Conservation (phyloP, 2,329 filamentous ascomycete genomes). For the Scedosporium minutisporum region DNA sequence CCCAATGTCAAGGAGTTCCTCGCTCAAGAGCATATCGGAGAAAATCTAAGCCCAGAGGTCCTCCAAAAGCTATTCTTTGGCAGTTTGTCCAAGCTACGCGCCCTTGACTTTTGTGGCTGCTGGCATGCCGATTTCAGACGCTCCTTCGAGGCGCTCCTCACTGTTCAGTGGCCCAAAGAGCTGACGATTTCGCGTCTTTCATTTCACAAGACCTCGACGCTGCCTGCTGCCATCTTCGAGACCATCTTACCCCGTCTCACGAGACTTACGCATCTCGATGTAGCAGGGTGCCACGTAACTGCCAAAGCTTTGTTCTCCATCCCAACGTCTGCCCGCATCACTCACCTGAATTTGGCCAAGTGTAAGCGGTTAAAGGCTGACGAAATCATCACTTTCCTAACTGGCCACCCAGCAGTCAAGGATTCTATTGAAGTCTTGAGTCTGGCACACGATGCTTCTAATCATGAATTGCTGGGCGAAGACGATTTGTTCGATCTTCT, state of each 20-base stretch:
- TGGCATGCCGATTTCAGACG: conserved; percentile 58
- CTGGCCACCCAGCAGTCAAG: conserved; percentile 58
- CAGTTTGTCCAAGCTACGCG: conserved; percentile 48
- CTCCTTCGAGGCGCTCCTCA: conserved; percentile 49
- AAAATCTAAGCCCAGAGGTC: conserved; percentile 60
- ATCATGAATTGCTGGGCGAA: conserved; percentile 60
- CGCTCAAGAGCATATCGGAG: conserved; percentile 71
- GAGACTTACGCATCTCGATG: conserved; percentile 65
- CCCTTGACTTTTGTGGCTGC: conserved; percentile 70
- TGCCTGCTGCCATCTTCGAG: conserved; percentile 59
- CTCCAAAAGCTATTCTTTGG: conserved; percentile 61
- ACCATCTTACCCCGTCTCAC: conserved; percentile 60
- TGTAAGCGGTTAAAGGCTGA: conserved; percentile 60
- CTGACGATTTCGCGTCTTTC: conserved; percentile 59
- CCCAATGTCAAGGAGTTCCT: conserved; percentile 70
- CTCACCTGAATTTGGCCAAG: conserved; percentile 69
- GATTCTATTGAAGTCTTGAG: conserved; percentile 61
- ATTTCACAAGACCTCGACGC: conserved; percentile 67
- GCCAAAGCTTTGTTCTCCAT: conserved; percentile 61
- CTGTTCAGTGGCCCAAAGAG: conserved; percentile 39
- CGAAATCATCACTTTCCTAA: conserved; percentile 60
- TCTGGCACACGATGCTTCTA: conserved; percentile 61
- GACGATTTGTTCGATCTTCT: conserved; percentile 57
- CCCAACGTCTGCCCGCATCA: conserved; percentile 60
- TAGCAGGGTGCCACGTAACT: conserved; percentile 69